Conservation (phyloP, 106 monocot genomes). For the Narthecium ossifragum region DNA sequence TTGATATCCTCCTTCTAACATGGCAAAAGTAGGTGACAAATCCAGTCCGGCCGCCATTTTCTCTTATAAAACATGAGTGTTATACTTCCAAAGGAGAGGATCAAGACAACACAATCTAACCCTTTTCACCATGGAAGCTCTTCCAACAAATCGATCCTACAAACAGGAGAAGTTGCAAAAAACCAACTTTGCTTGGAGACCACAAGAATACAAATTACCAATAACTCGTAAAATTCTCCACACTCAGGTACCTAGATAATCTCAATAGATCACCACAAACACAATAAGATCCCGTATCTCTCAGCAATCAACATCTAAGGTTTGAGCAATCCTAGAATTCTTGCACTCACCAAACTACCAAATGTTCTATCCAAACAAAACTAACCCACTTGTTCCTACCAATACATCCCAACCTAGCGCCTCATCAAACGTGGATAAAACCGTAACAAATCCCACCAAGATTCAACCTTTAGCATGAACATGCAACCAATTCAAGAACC, state of each 20-base stretch:
- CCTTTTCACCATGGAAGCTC: neutral
- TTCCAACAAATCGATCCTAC: neutral
- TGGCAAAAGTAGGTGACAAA: constrained; percentile 5
- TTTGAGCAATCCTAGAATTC: neutral
- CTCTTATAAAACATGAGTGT: neutral
- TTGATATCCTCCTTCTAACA: constrained; percentile 4
- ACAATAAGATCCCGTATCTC: neutral
- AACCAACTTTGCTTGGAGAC: neutral
- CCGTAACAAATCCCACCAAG: neutral
- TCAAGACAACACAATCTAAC: neutral
- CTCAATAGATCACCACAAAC: neutral
- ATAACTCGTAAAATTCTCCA: neutral
- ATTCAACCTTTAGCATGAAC: neutral
- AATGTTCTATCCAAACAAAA: too few relatives aligned
- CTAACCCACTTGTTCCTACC: too few relatives aligned
- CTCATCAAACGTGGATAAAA: too few relatives aligned
- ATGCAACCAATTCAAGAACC: neutral
- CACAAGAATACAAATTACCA: neutral
- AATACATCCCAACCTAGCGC: too few relatives aligned
- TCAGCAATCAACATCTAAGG: neutral
- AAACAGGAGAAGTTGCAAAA: too few relatives aligned
- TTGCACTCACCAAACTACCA: too few relatives aligned
- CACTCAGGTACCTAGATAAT: neutral
- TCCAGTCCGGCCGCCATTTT: constrained; percentile 6
- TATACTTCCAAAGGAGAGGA: neutral